phyloP scores from a whole-genome alignment of 768 basidiomycete genomes.

The Suillus fuscotomentosus region DNA sequence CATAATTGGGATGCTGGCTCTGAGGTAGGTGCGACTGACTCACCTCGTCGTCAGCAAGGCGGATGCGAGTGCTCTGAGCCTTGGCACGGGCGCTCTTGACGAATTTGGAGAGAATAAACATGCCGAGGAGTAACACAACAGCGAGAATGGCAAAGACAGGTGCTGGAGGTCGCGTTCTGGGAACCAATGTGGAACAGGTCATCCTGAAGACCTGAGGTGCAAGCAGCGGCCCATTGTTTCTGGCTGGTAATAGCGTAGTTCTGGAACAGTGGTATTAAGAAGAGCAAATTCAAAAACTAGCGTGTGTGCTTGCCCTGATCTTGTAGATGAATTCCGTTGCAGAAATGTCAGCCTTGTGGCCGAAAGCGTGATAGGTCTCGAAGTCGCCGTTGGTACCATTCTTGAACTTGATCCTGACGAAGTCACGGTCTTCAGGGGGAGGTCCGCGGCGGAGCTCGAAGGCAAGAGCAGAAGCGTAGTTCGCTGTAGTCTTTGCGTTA shows the following conservation, averaged over 20 bases:
- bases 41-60: constrained; percentile 38
- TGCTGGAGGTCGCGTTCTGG: constrained; percentile 28
- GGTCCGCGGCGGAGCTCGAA: constrained; percentile 78
- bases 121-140: constrained; percentile 34
- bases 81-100: constrained; percentile 30
- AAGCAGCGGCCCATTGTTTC: constrained; percentile 43
- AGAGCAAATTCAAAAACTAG: background rate
- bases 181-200: constrained; percentile 30
- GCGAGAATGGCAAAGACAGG: constrained; percentile 34
- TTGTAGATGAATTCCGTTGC: constrained; percentile 85
- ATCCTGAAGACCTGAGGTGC: constrained; percentile 32
- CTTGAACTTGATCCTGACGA: constrained; percentile 82
- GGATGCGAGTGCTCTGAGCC: constrained; percentile 32
- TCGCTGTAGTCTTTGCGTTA: constrained; percentile 42
- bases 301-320: constrained; percentile 55
- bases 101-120: constrained; percentile 32
- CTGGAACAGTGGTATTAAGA: constrained; percentile 20
- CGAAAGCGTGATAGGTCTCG: constrained; percentile 70
- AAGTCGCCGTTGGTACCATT: constrained; percentile 71
- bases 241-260: constrained; percentile 45
- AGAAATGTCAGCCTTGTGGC: constrained; percentile 72
- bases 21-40: constrained; percentile 11
- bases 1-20: constrained; percentile 9
- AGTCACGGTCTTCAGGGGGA: constrained; percentile 74
- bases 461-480: constrained; percentile 70